These are phyloP conservation scores for Aethionema arabicum DNA, from an alignment of 345 rosid genomes.

Conservation along the genomic window DNA sequence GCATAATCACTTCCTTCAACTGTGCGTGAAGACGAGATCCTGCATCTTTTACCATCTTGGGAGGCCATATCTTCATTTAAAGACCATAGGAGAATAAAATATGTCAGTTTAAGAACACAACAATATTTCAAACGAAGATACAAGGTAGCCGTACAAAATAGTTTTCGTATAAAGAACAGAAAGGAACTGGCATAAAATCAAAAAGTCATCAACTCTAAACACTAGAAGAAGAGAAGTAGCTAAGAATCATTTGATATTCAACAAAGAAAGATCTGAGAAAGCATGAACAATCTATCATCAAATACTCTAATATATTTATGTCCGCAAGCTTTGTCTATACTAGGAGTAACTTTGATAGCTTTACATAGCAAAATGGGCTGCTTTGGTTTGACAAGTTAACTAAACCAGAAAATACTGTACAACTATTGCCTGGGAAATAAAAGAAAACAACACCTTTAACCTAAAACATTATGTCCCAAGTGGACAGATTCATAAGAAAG, in stretches of 20 bases:
- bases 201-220: constrained; percentile 7
- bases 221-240: constrained; percentile 10
- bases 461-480: constrained; percentile 5
- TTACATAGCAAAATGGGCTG: not conserved
- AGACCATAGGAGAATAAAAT: constrained; percentile 21
- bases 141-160: not conserved
- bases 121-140: constrained; percentile 18
- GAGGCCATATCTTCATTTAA: constrained; percentile 91
- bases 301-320: not conserved
- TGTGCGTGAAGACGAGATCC: constrained; percentile 83
- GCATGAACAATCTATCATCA: not conserved
- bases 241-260: not conserved
- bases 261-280: constrained; percentile 1
- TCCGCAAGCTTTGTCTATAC: constrained; percentile 2
- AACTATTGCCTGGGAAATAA: not conserved
- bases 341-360: constrained; percentile 2
- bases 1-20: constrained; percentile 81
- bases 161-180: not conserved
- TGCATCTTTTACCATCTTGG: constrained; percentile 89
- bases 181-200: not conserved
- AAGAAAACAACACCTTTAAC: constrained; percentile 8
- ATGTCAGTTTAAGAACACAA: constrained; percentile 10
- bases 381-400: not conserved
- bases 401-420: constrained; percentile 11
- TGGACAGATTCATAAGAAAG: not conserved